Evolutionary conservation across 352 stramenopile species (phyloP), one percentile per base, ranked within the genome.

Genomic region (Pythium pectinolyticum): DNA sequence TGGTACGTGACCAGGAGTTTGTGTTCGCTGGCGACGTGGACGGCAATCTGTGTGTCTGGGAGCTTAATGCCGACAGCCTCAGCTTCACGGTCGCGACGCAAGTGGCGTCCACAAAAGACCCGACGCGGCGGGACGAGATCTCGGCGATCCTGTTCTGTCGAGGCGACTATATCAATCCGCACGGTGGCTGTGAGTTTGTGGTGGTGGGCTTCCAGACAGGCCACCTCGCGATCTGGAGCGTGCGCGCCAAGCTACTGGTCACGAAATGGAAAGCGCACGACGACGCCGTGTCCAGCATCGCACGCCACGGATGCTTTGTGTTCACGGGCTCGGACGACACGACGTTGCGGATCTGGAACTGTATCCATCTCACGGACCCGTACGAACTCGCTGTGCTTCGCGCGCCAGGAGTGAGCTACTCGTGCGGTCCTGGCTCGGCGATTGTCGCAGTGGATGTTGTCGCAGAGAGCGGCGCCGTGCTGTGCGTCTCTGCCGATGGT

Each of bases 321-420:
- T 89, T 89, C 65, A 90, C 84, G 0, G 78, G 82, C 19, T 93
- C 84, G 1, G 84, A 93, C 15, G 84, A 93, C 46, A 63, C 65
- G 12, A 63, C 77, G 1, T 51, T 93, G 49, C 67, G 70, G 6
- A 86, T 93, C 50, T 93, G 80, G 84, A 93, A 93, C 52, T 63
- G 82, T 24, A 58, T 85, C 15, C 59, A 79, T 19, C 51, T 76
- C 10, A 25, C 61, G 9, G 63, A 79, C 25, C 65, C 75, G 15
- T 93, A 93, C 48, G 78, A 90, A 48, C 46, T 91, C 3, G 78
- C 75, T 6, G 60, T 77, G 11, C 63, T 92, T 14, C 74, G 74
- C 2, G 70, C 69, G 19, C 78, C 75, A 5, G 71, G 62, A 3
- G 20, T 65, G 12, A 73, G 52, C 1, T 73, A 60, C 2, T 83